Percentiles rank a stretch among this genome's conserved stretches.
Conservation (phyloP, 1,284 basidiomycete species). For the Apiotrichum veenhuisii region DNA sequence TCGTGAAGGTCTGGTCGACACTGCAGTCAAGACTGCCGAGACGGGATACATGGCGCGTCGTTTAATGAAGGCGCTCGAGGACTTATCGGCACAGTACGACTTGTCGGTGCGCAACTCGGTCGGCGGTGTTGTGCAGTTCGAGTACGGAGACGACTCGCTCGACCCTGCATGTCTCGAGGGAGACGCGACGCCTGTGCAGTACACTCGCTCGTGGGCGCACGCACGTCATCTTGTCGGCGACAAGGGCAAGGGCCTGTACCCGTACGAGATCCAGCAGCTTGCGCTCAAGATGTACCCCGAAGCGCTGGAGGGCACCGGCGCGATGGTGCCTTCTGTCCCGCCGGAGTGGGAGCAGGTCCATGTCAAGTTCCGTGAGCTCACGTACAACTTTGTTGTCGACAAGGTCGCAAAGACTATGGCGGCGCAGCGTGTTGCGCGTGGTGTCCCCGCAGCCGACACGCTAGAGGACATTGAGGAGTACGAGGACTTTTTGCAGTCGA, state of each 20-base stretch:
- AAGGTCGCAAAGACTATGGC: constrained; percentile 68
- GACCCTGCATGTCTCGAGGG: constrained; percentile 96
- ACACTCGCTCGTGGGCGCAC: constrained; percentile 82
- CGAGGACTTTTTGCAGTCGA: constrained; percentile 35
- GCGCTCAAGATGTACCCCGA: constrained; percentile 57
- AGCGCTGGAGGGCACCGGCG: constrained; percentile 2
- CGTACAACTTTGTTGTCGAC: constrained; percentile 69
- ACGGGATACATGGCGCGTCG: constrained; percentile 99
- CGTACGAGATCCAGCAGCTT: constrained; percentile 79
- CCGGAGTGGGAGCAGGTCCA: constrained; percentile 57
- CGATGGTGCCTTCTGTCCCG: constrained; percentile 26
- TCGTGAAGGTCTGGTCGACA: constrained; percentile 97
- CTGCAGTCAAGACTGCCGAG: constrained; percentile 98
- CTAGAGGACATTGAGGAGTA: constrained; percentile 66
- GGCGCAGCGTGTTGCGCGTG: constrained; percentile 65
- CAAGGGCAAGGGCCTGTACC: constrained; percentile 65
- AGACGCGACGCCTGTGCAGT: constrained; percentile 87
- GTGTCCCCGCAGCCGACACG: constrained; percentile 66
- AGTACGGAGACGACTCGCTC: constrained; percentile 94
- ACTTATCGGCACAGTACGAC: constrained; percentile 95
- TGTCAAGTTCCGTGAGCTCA: constrained; percentile 68
- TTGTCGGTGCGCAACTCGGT: constrained; percentile 92
- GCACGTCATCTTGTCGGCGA: constrained; percentile 65
- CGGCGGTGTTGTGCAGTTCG: constrained; percentile 96
- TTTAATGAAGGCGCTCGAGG: constrained; percentile 98